A percentile compares a stretch with the other conserved stretches of the same genome.
Conservation (phyloP, 2,329 filamentous ascomycete genomes). For the Celoporthe dispersa region DNA sequence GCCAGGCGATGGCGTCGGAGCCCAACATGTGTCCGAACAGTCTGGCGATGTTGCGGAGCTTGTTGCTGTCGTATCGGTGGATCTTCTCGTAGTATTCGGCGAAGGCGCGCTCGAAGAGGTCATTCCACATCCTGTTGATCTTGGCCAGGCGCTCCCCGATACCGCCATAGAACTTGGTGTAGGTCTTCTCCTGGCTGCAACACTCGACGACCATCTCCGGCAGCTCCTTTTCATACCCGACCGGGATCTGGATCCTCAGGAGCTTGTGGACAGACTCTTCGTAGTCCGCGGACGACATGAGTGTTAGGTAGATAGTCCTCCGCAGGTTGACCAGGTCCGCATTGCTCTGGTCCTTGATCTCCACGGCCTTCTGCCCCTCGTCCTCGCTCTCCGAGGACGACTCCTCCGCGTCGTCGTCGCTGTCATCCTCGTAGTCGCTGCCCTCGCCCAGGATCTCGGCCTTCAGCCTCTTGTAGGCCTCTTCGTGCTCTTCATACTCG, state of each 20-base stretch:
- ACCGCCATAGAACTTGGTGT: slow-evolving; percentile 95
- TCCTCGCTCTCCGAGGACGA: slow-evolving; percentile 74
- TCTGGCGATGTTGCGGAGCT: slow-evolving; percentile 89
- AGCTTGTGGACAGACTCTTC: slow-evolving; percentile 98
- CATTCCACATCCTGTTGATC: slow-evolving; percentile 91
- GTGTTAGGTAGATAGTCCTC: slow-evolving; percentile 93
- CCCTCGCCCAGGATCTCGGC: slow-evolving; percentile 92
- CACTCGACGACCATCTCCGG: slow-evolving; percentile 98
- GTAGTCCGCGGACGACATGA: slow-evolving; percentile 94
- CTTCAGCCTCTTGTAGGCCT: slow-evolving; percentile 84
- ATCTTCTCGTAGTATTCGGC: slow-evolving; percentile 96
- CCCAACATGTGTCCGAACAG: slow-evolving; percentile 93
- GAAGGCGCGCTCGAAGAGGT: slow-evolving; percentile 90
- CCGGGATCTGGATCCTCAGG: slow-evolving; percentile 88
- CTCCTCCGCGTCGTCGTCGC: slow-evolving; percentile 74
- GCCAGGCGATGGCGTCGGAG: slow-evolving; percentile 90
- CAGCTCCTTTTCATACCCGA: slow-evolving; percentile 85
- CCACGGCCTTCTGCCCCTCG: slow-evolving; percentile 79
- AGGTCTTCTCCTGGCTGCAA: slow-evolving; percentile 94
- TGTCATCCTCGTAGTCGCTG: slow-evolving; percentile 79
- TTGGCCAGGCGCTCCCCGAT: slow-evolving; percentile 96
- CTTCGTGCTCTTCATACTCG: slow-evolving; percentile 89
- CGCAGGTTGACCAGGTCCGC: slow-evolving; percentile 93
- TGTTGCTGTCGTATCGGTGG: slow-evolving; percentile 94
- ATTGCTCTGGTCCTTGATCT: slow-evolving; percentile 98